phyloP scores from a whole-genome alignment of 2,329 filamentous ascomycete species.

The Phoma herbarum region DNA sequence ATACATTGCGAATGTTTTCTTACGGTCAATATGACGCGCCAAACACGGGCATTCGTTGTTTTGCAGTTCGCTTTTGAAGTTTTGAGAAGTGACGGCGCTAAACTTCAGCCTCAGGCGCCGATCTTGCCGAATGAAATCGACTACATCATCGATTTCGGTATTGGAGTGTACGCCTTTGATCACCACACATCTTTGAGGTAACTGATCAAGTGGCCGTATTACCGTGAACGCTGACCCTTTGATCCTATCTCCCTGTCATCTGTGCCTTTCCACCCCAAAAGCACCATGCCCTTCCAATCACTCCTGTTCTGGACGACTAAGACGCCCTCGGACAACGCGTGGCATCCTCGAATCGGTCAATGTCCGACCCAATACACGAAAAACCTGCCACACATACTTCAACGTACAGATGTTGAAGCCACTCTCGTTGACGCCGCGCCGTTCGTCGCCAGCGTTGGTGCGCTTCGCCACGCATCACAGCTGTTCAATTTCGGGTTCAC shows the following conservation, averaged over 20 bases:
- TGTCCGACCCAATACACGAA: conserved; percentile 1
- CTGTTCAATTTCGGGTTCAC: conserved; percentile 14
- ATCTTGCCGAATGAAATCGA: conserved; percentile 6
- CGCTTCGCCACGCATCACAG: conserved; percentile 11
- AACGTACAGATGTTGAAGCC: conserved; percentile 10
- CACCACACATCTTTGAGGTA: background rate
- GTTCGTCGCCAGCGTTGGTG: conserved; percentile 8
- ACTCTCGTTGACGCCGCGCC: conserved; percentile 10
- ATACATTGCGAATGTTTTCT: too few species aligned
- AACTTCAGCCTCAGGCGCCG: background rate
- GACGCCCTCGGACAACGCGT: conserved; percentile 4
- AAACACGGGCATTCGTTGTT: too few species aligned
- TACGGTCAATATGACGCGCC: too few species aligned
- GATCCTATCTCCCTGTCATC: background rate
- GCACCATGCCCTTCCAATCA: background rate
- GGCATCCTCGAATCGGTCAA: conserved; percentile 13
- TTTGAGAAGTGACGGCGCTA: background rate
- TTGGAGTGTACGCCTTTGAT: background rate
- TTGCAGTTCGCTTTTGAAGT: too few species aligned
- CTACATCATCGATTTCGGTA: conserved; percentile 14
- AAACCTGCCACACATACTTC: background rate
- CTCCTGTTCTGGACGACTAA: conserved; percentile 12
- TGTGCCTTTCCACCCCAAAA: too few species aligned
- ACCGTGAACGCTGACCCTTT: too few species aligned
- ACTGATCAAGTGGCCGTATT: background rate